Base-by-base conservation (phyloP, 129 eudicot species). In the Artemisia tridentata region DNA sequence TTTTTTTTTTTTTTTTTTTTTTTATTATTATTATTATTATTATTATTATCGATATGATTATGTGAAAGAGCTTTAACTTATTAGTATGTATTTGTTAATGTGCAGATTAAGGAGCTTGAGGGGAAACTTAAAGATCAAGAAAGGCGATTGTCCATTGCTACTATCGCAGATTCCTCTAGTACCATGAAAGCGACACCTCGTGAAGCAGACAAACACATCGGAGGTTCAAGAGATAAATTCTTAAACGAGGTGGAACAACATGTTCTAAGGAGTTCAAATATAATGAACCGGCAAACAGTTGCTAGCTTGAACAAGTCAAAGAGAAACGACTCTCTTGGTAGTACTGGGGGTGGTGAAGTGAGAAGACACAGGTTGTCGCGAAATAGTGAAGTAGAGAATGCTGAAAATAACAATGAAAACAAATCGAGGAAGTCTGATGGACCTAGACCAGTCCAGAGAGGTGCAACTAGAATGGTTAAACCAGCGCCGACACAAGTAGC, bases 31-130 rank as follows among this genome's bases (percentile, higher is more conserved):
- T n/a, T n/a, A n/a, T n/a, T n/a, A n/a, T n/a, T n/a, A n/a, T n/a
- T n/a, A n/a, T n/a, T n/a, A n/a, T 20, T 0, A 38, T 7, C 0
- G 11, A 38, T 38, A 38, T 38, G 45, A 38, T 38, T 38, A 38
- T 38, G 45, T 38, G 8, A 38, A 38, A 38, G 45, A 8, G 45
- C 45, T 7, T 38, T 38, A 38, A 3, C 18, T 60, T 12, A 61
- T 16, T 8, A 10, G 4, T 31, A 38, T 31, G 43, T 49, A 7
- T 38, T 61, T 57, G 23, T 60, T 1, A 2, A 38, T n/a, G 56
- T 45, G 25, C 84, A 92, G 98, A 80, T 92, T 43, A 87, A 80
- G 78, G 98, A 89, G 78, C 96, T 92, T 45, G 95, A 92, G 77
- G 90, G 85, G 62, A 92, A 85, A 80, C 60, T 92, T 38, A 76